Percentiles rank a stretch among this genome's conserved stretches.
Evolutionary conservation across 768 basidiomycete genomes (phyloP).

Genomic region (Chiua virens): DNA sequence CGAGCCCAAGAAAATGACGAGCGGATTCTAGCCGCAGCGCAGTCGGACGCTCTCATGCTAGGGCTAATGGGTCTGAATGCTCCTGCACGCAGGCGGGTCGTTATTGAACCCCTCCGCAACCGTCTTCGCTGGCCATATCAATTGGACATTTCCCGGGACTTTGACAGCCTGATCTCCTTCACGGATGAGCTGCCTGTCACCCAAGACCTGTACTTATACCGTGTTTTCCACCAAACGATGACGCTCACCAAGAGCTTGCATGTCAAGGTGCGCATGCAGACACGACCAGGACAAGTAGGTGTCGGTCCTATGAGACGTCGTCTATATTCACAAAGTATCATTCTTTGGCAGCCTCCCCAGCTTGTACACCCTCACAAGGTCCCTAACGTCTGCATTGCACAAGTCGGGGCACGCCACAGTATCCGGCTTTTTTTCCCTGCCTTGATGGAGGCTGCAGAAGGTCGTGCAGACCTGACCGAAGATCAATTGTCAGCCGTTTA

Average conservation of each 20-base stretch:
- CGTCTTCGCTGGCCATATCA: neutral
- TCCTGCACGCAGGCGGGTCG: neutral
- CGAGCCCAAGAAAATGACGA: neutral
- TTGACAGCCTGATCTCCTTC: conserved; percentile 1
- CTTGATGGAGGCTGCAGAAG: neutral
- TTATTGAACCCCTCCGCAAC: neutral
- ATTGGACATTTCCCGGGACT: neutral
- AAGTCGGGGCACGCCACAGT: neutral
- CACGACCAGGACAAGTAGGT: too few relatives aligned
- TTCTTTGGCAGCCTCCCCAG: neutral
- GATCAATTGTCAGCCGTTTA: neutral
- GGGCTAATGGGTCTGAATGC: neutral
- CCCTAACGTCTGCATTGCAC: conserved; percentile 4
- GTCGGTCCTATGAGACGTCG: too few relatives aligned
- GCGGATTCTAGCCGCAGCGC: neutral
- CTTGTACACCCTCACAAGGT: neutral
- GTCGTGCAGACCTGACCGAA: neutral
- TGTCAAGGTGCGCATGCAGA: neutral
- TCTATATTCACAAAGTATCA: too few relatives aligned
- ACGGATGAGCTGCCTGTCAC: conserved; percentile 1
- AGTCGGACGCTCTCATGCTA: neutral
- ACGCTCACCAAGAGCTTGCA: neutral
- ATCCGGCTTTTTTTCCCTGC: conserved; percentile 5
- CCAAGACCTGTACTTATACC: neutral
- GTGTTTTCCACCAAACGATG: conserved; percentile 1